A percentile compares a stretch with the other conserved stretches of the same genome.
These are phyloP conservation scores for Sanghuangporus weigelae DNA, from an alignment of 1,284 basidiomycete genomes.

Conservation along the genomic window DNA sequence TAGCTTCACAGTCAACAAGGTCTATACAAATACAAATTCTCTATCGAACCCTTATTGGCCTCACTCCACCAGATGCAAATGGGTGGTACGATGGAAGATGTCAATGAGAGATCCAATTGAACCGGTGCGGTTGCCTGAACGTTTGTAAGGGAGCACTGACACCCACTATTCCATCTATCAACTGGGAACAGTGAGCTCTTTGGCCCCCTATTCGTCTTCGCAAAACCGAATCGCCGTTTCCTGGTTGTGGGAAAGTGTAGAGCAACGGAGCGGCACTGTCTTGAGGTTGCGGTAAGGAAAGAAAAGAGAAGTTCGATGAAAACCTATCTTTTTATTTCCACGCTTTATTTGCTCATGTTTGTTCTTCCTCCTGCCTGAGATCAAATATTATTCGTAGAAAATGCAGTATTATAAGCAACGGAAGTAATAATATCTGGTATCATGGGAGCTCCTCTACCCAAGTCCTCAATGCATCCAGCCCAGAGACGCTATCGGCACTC, in stretches of 20 bases:
- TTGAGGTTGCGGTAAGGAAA: constrained; percentile 52
- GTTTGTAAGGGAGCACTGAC: constrained; percentile 72
- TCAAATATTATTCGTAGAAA: background rate
- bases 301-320: background rate
- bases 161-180: constrained; percentile 53
- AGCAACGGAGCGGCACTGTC: constrained; percentile 66
- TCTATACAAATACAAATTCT: background rate
- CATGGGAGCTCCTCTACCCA: constrained; percentile 17
- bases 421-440: background rate
- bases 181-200: constrained; percentile 53
- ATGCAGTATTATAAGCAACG: background rate
- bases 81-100: too few relatives aligned
- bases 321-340: background rate
- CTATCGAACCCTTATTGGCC: too few relatives aligned
- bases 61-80: too few relatives aligned
- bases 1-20: background rate
- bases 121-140: background rate
- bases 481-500: constrained; percentile 27
- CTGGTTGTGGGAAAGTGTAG: constrained; percentile 31
- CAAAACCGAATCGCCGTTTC: constrained; percentile 70
- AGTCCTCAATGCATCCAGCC: constrained; percentile 49
- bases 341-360: background rate
- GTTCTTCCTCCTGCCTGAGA: background rate
- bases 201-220: constrained; percentile 58
- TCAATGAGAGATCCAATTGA: too few relatives aligned